Percentiles rank a stretch among this genome's conserved stretches.
These are phyloP conservation scores for Kodamaea neixiangensis DNA, from an alignment of 805 yeast species.

Conservation along the genomic window DNA sequence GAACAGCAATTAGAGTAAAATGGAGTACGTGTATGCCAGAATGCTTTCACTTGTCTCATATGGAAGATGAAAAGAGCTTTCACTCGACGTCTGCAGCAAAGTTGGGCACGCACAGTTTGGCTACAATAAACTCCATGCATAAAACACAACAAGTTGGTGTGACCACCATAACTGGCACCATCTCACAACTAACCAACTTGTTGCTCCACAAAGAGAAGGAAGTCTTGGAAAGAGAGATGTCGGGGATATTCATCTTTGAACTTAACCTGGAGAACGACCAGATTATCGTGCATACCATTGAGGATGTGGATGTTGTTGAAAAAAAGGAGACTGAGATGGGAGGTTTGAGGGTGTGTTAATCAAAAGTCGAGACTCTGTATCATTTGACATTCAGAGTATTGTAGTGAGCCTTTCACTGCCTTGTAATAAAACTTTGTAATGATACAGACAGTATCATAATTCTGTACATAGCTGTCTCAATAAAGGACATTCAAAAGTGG, in stretches of 20 bases:
- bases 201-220: constrained; percentile 11
- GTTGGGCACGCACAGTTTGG: constrained; percentile 15
- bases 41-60: constrained; percentile 45
- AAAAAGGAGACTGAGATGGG: constrained; percentile 29
- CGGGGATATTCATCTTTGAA: constrained; percentile 68
- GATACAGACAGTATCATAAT: too few relatives aligned
- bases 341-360: constrained; percentile 31
- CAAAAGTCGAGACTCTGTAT: neutral
- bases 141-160: neutral
- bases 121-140: constrained; percentile 5
- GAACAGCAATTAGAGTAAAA: constrained; percentile 53
- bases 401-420: neutral
- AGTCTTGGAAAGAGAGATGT: constrained; percentile 40
- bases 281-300: constrained; percentile 65
- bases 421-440: neutral
- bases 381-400: neutral
- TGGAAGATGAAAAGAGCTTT: constrained; percentile 13
- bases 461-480: neutral
- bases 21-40: constrained; percentile 60
- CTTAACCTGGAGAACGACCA: constrained; percentile 54
- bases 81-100: constrained; percentile 41
- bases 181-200: neutral
- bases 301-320: constrained; percentile 62
- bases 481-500: neutral
- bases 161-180: neutral